These are phyloP conservation scores for Candida boleticola DNA, from an alignment of 805 yeast species.

Conservation along the genomic window DNA sequence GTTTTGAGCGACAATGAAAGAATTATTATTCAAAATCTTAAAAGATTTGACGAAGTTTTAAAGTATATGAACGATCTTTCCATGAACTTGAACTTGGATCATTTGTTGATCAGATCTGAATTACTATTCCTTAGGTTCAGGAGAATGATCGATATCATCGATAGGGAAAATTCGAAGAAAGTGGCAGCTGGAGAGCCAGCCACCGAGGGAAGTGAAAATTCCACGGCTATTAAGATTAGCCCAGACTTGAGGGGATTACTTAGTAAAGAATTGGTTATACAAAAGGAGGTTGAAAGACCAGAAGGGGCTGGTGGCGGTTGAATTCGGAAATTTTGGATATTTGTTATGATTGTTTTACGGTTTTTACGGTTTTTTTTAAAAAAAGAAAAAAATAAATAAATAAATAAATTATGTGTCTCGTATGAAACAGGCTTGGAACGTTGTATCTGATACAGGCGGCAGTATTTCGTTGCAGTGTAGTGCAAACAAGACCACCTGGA, in stretches of 20 bases:
- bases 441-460: too few species aligned
- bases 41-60: conserved; percentile 85
- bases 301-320: conserved; percentile 47
- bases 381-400: too few species aligned
- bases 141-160: conserved; percentile 77
- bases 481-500: too few species aligned
- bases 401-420: too few species aligned
- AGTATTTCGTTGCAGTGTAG: too few species aligned
- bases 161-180: conserved; percentile 42
- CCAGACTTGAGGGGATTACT: conserved; percentile 60
- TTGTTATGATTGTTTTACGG: too few species aligned
- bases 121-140: conserved; percentile 75
- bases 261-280: conserved; percentile 59
- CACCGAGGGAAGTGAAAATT: conserved; percentile 13
- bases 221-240: conserved; percentile 23
- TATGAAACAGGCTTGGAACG: too few species aligned
- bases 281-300: conserved; percentile 53
- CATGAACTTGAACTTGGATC: conserved; percentile 71
- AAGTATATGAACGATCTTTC: conserved; percentile 90
- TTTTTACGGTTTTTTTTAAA: not conserved
- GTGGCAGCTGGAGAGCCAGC: conserved; percentile 14
- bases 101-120: conserved; percentile 80
- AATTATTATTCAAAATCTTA: conserved; percentile 69
- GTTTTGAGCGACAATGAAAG: conserved; percentile 85
- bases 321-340: not conserved